phyloP scores from a whole-genome alignment of 306 rosid genomes.

The Styphnolobium japonicum region DNA sequence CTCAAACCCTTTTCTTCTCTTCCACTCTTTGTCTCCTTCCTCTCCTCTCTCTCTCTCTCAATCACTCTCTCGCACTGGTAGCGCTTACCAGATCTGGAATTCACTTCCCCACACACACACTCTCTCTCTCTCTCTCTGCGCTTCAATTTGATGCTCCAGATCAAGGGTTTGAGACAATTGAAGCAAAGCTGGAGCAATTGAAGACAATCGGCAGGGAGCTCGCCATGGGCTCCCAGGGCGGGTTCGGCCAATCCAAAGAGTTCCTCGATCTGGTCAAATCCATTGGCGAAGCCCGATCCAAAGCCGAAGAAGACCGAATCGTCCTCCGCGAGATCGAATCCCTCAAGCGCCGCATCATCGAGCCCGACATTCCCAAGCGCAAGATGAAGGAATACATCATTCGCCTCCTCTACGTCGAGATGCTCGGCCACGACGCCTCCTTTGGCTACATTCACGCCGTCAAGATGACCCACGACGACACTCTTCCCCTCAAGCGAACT shows the following conservation, averaged over 20 bases:
- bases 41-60: not conserved
- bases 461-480: conserved; percentile 90
- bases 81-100: not conserved
- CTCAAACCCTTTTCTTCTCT: not conserved
- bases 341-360: conserved; percentile 78
- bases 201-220: conserved; percentile 92
- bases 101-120: not conserved
- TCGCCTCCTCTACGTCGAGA: conserved; percentile 85
- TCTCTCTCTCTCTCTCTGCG: not conserved
- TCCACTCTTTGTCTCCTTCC: not conserved
- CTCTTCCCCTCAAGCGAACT: conserved; percentile 70
- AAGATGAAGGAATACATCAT: conserved; percentile 96
- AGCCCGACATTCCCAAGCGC: conserved; percentile 85
- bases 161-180: not conserved
- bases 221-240: conserved; percentile 98
- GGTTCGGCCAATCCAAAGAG: conserved; percentile 93
- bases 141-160: not conserved
- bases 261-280: conserved; percentile 88
- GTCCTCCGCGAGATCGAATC: conserved; percentile 88
- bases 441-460: conserved; percentile 96
- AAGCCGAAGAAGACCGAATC: conserved; percentile 93
- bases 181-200: conserved; percentile 68
- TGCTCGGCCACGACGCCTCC: conserved; percentile 94
- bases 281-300: conserved; percentile 97
- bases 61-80: not conserved